Conservation (phyloP, 1,284 basidiomycete genomes). For the Neonothopanus nambi region DNA sequence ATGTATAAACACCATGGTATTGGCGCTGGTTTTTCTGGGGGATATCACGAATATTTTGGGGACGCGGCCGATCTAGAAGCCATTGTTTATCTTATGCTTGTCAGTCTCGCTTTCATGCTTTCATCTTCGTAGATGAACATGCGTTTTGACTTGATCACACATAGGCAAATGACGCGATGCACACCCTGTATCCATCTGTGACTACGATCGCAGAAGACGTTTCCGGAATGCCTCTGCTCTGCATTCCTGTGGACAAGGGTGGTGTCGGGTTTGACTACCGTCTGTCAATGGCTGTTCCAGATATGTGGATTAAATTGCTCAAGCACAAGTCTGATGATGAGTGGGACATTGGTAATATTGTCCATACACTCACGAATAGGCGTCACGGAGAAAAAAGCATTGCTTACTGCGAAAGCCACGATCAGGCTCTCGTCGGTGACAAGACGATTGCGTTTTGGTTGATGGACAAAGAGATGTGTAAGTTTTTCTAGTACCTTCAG, state of each 20-base stretch:
- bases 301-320: constrained; percentile 99
- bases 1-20: constrained; percentile 98
- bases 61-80: constrained; percentile 83
- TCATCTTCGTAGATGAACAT: too few relatives aligned
- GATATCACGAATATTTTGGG: constrained; percentile 98
- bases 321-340: constrained; percentile 89
- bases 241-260: constrained; percentile 77
- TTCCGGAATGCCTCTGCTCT: constrained; percentile 96
- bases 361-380: constrained; percentile 89
- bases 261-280: constrained; percentile 98
- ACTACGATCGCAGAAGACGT: constrained; percentile 98
- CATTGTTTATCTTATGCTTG: constrained; percentile 95
- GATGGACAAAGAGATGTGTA: constrained; percentile 99
- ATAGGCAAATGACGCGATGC: constrained; percentile 91
- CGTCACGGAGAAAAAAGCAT: constrained; percentile 90
- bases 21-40: constrained; percentile 95
- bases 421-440: constrained; percentile 97
- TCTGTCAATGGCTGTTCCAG: constrained; percentile 96
- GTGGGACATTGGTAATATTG: constrained; percentile 90
- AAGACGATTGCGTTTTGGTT: constrained; percentile 99
- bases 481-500: constrained; percentile 29
- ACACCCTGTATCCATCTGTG: constrained; percentile 74
- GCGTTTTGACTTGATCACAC: not conserved
- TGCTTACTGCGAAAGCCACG: constrained; percentile 95
- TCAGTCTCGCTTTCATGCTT: constrained; percentile 45